Percentiles rank a stretch among this genome's conserved stretches.
Evolutionary conservation across 768 basidiomycete genomes (phyloP).

Genomic region (Lactifluus subvellereus): DNA sequence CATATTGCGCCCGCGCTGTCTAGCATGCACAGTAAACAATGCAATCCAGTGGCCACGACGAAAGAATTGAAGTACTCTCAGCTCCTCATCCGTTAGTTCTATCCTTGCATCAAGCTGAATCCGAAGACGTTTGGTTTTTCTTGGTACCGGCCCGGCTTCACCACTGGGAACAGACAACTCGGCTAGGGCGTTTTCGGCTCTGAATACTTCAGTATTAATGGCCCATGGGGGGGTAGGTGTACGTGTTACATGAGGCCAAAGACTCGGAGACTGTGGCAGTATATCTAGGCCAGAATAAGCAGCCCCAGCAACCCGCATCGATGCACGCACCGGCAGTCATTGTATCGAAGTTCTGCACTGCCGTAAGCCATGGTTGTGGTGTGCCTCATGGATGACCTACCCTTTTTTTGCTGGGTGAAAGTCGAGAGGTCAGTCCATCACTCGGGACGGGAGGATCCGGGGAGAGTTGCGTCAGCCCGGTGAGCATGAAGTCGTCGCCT

Average conservation of each 20-base stretch:
- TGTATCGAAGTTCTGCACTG: conserved; percentile 13
- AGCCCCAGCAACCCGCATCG: neutral
- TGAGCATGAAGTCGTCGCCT: conserved; percentile 25
- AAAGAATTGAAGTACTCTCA: conserved; percentile 45
- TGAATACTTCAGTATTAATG: neutral
- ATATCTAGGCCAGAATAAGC: conserved; percentile 5
- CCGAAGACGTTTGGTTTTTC: conserved; percentile 47
- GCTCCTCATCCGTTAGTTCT: conserved; percentile 77
- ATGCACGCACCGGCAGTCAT: conserved; percentile 10
- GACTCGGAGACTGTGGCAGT: neutral
- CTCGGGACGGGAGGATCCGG: neutral
- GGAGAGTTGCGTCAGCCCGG: neutral
- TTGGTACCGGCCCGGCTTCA: neutral
- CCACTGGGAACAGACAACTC: neutral
- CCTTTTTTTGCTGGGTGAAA: conserved; percentile 14
- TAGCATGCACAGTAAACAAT: conserved; percentile 33
- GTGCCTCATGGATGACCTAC: conserved; percentile 5
- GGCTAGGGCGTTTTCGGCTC: neutral
- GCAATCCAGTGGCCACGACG: neutral
- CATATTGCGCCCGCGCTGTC: conserved; percentile 55
- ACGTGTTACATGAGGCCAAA: conserved; percentile 1
- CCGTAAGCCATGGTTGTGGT: neutral
- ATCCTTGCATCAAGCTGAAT: conserved; percentile 65
- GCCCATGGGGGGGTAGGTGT: conserved; percentile 20
- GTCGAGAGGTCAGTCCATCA: neutral